Evolutionary conservation across 495 filamentous ascomycete species (phyloP), one percentile per base, ranked within the genome.

Genomic region (Penicillium roqueforti): DNA sequence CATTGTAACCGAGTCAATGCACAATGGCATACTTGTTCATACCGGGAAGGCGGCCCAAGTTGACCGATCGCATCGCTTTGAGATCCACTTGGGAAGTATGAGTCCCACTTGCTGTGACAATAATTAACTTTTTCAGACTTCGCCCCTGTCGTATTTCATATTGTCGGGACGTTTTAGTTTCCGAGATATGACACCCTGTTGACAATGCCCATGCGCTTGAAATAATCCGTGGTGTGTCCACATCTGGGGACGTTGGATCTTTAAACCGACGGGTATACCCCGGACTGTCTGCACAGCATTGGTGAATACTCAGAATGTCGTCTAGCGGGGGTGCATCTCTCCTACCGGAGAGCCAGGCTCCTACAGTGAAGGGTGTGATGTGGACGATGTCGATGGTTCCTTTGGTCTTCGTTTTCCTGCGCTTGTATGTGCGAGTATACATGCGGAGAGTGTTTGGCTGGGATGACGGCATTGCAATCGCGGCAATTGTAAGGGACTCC

Each of bases 381-480:
- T 68, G 66, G 66, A 51, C 54, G 28, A 61, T 68, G 63, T 34
- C 60, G 10, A 38, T 63, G 11, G 51, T 61, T 18, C 47, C 66
- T 8, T 31, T 61, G 19, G 10, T 63, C 1, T 59, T 66, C 28
- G 58, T 66, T 25, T 19, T 44, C 5, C 54, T 66, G 38, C 54
- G 66, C 26, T 37, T 68, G 11, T 66, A 63, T 39, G 63, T 66
- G 39, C 46, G 60, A 26, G 38, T 63, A 31, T 36, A 42, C 29
- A 22, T 68, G 37, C 59, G 56, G 44, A 54, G 51, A 20, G 54
- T 63, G 31, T 68, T 68, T 51, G 62, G 66, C 26, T 66, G 60
- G 62, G 66, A 68, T 36, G 66, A 68, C 22, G 53, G 59, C 11
- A 66, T 66, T 25, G 57, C 60, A 37, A 51, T 54, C 18, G 28